Evolutionary conservation across 352 stramenopile species (phyloP).

Genomic region (Albugo candida): DNA sequence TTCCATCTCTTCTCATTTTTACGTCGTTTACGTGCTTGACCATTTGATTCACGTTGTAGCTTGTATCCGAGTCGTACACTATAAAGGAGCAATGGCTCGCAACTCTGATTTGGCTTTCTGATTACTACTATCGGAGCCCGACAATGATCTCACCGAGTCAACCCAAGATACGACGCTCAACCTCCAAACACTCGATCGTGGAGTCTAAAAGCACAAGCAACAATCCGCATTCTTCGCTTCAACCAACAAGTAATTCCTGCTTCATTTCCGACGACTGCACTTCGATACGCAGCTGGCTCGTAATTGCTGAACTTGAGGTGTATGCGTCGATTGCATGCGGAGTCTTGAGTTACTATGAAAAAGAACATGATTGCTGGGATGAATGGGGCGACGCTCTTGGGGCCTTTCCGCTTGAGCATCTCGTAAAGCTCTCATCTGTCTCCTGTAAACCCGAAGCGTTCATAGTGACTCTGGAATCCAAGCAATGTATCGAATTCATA

Average conservation of each 20-base stretch:
- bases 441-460: slow-evolving; percentile 41
- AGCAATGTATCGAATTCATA: slow-evolving; percentile 32
- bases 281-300: slow-evolving; percentile 39
- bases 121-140: slow-evolving; percentile 51
- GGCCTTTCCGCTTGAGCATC: slow-evolving; percentile 53
- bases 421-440: slow-evolving; percentile 63
- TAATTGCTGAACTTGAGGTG: slow-evolving; percentile 33
- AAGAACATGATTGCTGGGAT: slow-evolving; percentile 55
- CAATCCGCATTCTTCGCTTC: not conserved
- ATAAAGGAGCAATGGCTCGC: slow-evolving; percentile 78
- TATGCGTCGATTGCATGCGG: slow-evolving; percentile 65
- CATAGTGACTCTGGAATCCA: slow-evolving; percentile 53
- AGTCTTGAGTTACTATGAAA: slow-evolving; percentile 78
- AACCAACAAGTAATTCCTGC: slow-evolving; percentile 2
- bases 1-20: not conserved
- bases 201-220: not conserved
- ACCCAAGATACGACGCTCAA: too few species aligned
- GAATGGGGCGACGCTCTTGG: slow-evolving; percentile 74
- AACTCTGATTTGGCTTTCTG: slow-evolving; percentile 66
- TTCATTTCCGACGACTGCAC: slow-evolving; percentile 16
- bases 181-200: not conserved
- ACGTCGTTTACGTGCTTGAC: slow-evolving; percentile 1
- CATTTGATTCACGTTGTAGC: slow-evolving; percentile 13
- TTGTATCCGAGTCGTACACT: slow-evolving; percentile 55
- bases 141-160: not conserved